Percentiles rank a stretch among this genome's conserved stretches.
Conservation (phyloP, 2,329 filamentous ascomycete species). For the Teratosphaeria gauchensis region DNA sequence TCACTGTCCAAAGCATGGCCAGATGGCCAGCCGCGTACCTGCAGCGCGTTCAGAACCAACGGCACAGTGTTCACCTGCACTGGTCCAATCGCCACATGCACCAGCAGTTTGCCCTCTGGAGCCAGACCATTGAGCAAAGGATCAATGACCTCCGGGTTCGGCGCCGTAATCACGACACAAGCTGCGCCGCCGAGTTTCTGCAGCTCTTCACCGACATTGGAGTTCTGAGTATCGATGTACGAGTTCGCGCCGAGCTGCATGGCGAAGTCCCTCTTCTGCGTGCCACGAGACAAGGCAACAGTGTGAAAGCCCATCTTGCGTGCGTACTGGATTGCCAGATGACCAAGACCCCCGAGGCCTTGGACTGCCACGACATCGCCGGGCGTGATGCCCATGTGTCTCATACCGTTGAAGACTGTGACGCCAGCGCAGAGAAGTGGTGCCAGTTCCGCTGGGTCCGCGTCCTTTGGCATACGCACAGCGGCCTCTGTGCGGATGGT, state of each 20-base stretch:
- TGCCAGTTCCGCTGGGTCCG: slow-evolving; percentile 37
- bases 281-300: slow-evolving; percentile 41
- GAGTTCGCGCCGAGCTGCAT: slow-evolving; percentile 47
- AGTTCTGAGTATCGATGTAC: slow-evolving; percentile 45
- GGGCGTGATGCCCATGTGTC: slow-evolving; percentile 36
- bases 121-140: slow-evolving; percentile 46
- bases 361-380: slow-evolving; percentile 43
- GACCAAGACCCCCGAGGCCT: slow-evolving; percentile 35
- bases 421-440: slow-evolving; percentile 41
- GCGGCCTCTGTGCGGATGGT: slow-evolving; percentile 51
- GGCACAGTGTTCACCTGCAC: slow-evolving; percentile 33
- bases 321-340: slow-evolving; percentile 42
- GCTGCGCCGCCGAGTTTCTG: slow-evolving; percentile 52
- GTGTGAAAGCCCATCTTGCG: slow-evolving; percentile 44
- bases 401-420: slow-evolving; percentile 44
- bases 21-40: slow-evolving; percentile 43
- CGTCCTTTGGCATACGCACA: slow-evolving; percentile 40
- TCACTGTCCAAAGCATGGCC: slow-evolving; percentile 45
- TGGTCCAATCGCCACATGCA: slow-evolving; percentile 45
- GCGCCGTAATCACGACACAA: slow-evolving; percentile 54
- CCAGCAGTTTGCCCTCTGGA: slow-evolving; percentile 47
- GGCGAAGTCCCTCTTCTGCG: slow-evolving; percentile 45
- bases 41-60: slow-evolving; percentile 39
- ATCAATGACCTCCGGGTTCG: slow-evolving; percentile 46
- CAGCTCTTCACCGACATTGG: slow-evolving; percentile 42